Conservation (phyloP, 202 grass and related monocot genomes). For the Musa balbisiana region DNA sequence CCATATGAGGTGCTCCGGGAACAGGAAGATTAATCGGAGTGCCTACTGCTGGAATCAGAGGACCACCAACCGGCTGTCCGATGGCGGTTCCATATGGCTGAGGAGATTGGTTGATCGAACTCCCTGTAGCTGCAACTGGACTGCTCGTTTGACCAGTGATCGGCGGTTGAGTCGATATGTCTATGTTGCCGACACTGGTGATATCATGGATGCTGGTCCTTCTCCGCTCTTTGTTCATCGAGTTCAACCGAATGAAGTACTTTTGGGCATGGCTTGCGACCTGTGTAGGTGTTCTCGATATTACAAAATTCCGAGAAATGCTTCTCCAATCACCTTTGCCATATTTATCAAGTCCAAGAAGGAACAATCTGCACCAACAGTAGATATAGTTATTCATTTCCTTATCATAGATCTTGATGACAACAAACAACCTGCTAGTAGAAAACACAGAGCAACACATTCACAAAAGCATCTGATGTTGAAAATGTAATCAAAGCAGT, state of each 20-base stretch:
- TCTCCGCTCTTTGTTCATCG: constrained; percentile 87
- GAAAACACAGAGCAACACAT: too few species aligned
- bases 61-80: not conserved
- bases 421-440: constrained; percentile 8
- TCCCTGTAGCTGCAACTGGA: constrained; percentile 36
- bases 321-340: constrained; percentile 97
- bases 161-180: constrained; percentile 37
- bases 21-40: not conserved
- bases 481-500: too few species aligned
- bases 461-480: too few species aligned
- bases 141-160: constrained; percentile 74
- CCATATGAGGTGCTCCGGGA: constrained; percentile 50
- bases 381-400: not conserved
- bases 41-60: not conserved
- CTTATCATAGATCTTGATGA: not conserved
- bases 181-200: constrained; percentile 60
- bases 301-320: constrained; percentile 91
- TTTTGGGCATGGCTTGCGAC: constrained; percentile 93
- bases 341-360: constrained; percentile 91
- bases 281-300: constrained; percentile 89
- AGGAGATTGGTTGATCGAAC: constrained; percentile 34
- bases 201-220: constrained; percentile 93
- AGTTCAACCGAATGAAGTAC: constrained; percentile 86
- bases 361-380: constrained; percentile 49
- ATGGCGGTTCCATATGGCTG: constrained; percentile 44